A percentile compares a stretch with the other conserved stretches of the same genome.
Evolutionary conservation across 768 basidiomycete species (phyloP).

Genomic region (Boletus eberwhitei): DNA sequence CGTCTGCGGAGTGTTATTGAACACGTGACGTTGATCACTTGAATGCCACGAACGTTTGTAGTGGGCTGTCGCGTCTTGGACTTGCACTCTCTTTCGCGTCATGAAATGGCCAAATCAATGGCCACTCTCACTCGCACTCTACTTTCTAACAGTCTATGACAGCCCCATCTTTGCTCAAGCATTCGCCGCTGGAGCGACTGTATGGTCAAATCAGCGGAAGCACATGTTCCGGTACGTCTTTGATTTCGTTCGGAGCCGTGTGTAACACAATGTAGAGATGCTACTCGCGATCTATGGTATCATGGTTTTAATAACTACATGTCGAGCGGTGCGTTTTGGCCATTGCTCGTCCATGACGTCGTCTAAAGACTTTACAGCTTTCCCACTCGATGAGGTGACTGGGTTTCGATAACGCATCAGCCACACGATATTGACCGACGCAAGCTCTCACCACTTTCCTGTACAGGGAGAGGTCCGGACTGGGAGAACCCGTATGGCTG

Average conservation of each 20-base stretch:
- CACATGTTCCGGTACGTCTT: conserved; percentile 49
- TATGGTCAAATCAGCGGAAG: conserved; percentile 60
- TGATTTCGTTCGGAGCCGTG: background rate
- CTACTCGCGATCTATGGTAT: conserved; percentile 77
- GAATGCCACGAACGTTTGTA: conserved; percentile 26
- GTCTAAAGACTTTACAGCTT: conserved; percentile 48
- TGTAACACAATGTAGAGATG: conserved; percentile 46
- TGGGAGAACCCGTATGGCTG: conserved; percentile 73
- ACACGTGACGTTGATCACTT: conserved; percentile 18
- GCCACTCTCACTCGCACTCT: conserved; percentile 46
- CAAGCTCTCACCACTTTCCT: conserved; percentile 86
- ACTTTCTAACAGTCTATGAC: conserved; percentile 39
- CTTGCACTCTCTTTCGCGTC: conserved; percentile 9
- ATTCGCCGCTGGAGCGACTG: conserved; percentile 23
- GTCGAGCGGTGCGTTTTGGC: conserved; percentile 56
- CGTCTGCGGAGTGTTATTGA: background rate
- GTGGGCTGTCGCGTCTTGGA: conserved; percentile 1
- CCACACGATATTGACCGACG: conserved; percentile 13
- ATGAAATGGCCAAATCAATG: conserved; percentile 47
- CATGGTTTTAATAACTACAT: conserved; percentile 91
- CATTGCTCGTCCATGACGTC: conserved; percentile 4
- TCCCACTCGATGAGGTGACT: conserved; percentile 78
- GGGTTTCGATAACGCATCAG: conserved; percentile 4
- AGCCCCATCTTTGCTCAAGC: conserved; percentile 15
- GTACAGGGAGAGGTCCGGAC: conserved; percentile 83